Evolutionary conservation across 345 rosid species (phyloP).

Genomic region (Alliaria petiolata): DNA sequence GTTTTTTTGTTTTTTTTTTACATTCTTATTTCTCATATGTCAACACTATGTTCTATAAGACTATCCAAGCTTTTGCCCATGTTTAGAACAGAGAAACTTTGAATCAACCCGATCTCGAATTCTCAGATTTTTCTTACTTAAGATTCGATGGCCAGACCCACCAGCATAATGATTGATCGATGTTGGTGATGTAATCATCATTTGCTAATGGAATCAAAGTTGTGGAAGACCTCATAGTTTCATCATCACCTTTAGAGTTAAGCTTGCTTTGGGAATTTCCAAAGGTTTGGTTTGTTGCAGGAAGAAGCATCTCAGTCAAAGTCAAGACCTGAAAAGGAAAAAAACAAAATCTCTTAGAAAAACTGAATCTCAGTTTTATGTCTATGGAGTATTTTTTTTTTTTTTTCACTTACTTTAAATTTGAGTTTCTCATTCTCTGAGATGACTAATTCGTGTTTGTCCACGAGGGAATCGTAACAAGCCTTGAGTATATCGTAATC

Average conservation of each 20-base stretch:
- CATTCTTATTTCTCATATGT: not conserved
- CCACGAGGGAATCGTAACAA: conserved; percentile 18
- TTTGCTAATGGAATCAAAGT: conserved; percentile 5
- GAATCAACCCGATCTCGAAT: not conserved
- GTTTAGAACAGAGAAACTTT: not conserved
- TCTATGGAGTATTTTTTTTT: not conserved
- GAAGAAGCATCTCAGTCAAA: conserved; percentile 20
- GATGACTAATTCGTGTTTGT: conserved; percentile 19
- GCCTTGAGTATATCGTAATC: conserved; percentile 22
- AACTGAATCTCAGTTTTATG: not conserved
- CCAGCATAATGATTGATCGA: conserved; percentile 10
- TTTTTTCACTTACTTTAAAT: conserved; percentile 7
- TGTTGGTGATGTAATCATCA: not conserved
- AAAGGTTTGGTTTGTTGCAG: conserved; percentile 1
- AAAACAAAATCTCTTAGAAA: not conserved
- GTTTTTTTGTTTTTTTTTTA: not conserved
- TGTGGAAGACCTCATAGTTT: conserved; percentile 1
- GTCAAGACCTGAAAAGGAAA: not conserved
- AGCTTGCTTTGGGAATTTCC: not conserved
- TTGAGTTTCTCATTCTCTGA: conserved; percentile 22
- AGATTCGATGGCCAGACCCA: conserved; percentile 9
- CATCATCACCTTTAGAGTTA: not conserved
- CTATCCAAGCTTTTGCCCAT: too few relatives aligned
- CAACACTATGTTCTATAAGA: not conserved
- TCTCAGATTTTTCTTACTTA: not conserved